A percentile compares a stretch with the other conserved stretches of the same genome.
Conservation (phyloP, 805 yeast species). For the Scheffersomyces amazonensis region DNA sequence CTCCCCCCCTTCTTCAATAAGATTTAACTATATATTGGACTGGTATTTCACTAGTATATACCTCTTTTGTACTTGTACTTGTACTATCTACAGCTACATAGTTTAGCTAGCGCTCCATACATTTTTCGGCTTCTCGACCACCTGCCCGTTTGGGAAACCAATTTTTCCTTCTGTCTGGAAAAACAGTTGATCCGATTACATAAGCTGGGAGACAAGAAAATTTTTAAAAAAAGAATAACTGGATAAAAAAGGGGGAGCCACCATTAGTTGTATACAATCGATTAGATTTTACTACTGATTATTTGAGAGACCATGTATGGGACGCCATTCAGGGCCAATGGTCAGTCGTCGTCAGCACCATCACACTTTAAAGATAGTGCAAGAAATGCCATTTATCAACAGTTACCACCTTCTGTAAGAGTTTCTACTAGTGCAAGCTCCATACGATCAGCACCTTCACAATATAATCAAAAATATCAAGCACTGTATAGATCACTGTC, state of each 20-base stretch:
- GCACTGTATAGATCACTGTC: constrained; percentile 32
- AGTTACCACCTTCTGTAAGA: constrained; percentile 28
- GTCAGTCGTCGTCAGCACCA: constrained; percentile 28
- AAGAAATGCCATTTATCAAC: constrained; percentile 42
- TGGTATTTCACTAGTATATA: no score
- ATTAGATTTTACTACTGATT: no score
- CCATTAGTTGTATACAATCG: no score
- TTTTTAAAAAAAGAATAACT: no score
- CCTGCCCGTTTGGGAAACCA: background rate
- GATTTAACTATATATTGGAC: no score
- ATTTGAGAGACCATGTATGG: constrained; percentile 24
- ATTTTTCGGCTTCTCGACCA: no score
- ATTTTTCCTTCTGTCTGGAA: background rate
- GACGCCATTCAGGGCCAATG: constrained; percentile 21
- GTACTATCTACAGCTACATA: no score
- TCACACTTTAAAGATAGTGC: constrained; percentile 40
- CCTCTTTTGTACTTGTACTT: no score
- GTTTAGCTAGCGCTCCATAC: no score
- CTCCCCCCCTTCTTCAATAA: no score
- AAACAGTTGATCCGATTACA: no score
- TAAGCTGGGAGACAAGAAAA: no score
- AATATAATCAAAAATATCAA: constrained; percentile 13
- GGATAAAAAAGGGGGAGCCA: background rate
- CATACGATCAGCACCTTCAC: constrained; percentile 41
- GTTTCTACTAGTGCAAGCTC: constrained; percentile 25